Conservation (phyloP, 768 basidiomycete species). For the Termitomyces sp. region DNA sequence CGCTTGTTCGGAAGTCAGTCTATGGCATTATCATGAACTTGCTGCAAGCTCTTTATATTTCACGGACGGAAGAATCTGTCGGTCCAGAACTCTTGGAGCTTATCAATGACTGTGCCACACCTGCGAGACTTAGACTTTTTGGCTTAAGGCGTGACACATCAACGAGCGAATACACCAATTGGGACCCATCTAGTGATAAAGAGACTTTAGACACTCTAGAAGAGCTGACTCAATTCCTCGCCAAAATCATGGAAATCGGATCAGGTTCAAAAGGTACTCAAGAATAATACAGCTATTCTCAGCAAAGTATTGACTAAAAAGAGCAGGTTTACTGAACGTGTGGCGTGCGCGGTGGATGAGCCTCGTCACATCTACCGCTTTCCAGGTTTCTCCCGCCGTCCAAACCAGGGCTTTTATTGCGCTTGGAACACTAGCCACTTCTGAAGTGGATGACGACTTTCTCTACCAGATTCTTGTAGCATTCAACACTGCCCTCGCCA, state of each 20-base stretch:
- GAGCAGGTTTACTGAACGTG: slow-evolving; percentile 67
- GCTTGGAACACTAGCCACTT: slow-evolving; percentile 73
- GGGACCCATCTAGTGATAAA: slow-evolving; percentile 50
- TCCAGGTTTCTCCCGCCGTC: slow-evolving; percentile 84
- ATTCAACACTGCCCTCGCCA: slow-evolving; percentile 63
- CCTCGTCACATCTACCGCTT: slow-evolving; percentile 79
- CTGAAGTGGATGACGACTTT: slow-evolving; percentile 89
- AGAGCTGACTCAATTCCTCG: slow-evolving; percentile 54
- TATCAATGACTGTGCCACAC: slow-evolving; percentile 52
- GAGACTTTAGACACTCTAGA: slow-evolving; percentile 62
- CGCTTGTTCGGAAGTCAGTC: slow-evolving; percentile 70
- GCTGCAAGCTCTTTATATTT: slow-evolving; percentile 66
- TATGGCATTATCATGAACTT: slow-evolving; percentile 81
- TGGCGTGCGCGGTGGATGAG: slow-evolving; percentile 96
- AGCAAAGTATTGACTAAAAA: not conserved
- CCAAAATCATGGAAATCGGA: slow-evolving; percentile 56
- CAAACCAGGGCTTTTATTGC: slow-evolving; percentile 85
- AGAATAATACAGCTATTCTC: not conserved
- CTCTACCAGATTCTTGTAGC: slow-evolving; percentile 92
- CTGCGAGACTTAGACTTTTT: slow-evolving; percentile 61
- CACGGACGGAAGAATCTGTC: slow-evolving; percentile 53
- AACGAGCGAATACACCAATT: slow-evolving; percentile 62
- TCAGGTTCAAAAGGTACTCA: slow-evolving; percentile 62
- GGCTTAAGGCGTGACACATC: slow-evolving; percentile 60
- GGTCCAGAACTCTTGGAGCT: slow-evolving; percentile 56